These are phyloP conservation scores for Rhamnella rubrinervis DNA, from an alignment of 331 rosid genomes.

Conservation along the genomic window DNA sequence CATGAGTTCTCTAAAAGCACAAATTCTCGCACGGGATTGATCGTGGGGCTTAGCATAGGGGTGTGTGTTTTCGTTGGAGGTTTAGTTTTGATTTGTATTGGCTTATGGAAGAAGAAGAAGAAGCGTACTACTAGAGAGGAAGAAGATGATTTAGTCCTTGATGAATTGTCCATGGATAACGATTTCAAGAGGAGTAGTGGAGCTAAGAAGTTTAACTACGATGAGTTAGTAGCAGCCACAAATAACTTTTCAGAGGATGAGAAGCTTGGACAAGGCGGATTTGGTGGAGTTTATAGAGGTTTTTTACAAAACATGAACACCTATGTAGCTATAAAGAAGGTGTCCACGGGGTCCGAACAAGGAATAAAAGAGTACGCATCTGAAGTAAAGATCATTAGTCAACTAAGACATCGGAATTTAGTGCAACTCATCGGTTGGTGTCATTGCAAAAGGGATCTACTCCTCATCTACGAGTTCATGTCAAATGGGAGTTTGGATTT, in stretches of 20 bases:
- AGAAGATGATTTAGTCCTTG: neutral
- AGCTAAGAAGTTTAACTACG: conserved; percentile 34
- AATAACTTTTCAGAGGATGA: conserved; percentile 31
- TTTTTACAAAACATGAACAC: conserved; percentile 26
- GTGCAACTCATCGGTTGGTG: conserved; percentile 67
- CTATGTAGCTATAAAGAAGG: conserved; percentile 48
- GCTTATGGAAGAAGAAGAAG: conserved; percentile 8
- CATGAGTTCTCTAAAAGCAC: neutral
- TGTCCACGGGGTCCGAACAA: conserved; percentile 41
- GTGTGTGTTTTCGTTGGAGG: neutral
- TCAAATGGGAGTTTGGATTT: conserved; percentile 51
- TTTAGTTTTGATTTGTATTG: conserved; percentile 2
- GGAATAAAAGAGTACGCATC: conserved; percentile 50
- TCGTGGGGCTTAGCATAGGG: conserved; percentile 9
- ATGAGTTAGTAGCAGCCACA: conserved; percentile 39
- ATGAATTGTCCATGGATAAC: conserved; percentile 22
- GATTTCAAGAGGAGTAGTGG: conserved; percentile 44
- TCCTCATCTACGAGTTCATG: conserved; percentile 52
- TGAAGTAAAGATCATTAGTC: conserved; percentile 51
- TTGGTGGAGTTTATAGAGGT: conserved; percentile 52
- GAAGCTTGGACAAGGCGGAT: conserved; percentile 55
- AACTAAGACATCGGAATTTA: conserved; percentile 42
- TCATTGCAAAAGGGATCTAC: conserved; percentile 38
- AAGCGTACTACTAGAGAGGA: neutral
- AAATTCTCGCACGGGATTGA: neutral